These are phyloP conservation scores for Phaseolus coccineus DNA, from an alignment of 331 rosid genomes.

Conservation along the genomic window DNA sequence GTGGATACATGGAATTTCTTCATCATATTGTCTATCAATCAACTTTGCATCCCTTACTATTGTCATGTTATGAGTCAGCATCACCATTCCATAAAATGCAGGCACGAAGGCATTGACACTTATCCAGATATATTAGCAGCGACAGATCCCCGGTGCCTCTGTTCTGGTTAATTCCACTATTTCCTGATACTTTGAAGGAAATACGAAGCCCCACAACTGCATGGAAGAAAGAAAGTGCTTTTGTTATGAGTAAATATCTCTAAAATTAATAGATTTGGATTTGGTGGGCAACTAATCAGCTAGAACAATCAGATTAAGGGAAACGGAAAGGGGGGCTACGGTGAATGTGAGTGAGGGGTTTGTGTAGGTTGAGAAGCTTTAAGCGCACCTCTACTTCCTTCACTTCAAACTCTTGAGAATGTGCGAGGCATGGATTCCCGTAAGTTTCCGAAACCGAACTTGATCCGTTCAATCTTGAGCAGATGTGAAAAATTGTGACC, in stretches of 20 bases:
- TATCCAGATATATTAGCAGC: conserved; percentile 59
- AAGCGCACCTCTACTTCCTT: conserved; percentile 87
- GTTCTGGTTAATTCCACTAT: conserved; percentile 69
- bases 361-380: conserved; percentile 1
- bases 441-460: conserved; percentile 89
- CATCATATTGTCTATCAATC: conserved; percentile 29
- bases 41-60: conserved; percentile 33
- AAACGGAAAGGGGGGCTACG: not conserved
- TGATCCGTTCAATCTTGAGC: conserved; percentile 81
- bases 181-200: conserved; percentile 82
- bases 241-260: conserved; percentile 14
- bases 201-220: conserved; percentile 97
- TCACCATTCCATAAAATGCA: conserved; percentile 35
- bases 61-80: conserved; percentile 17
- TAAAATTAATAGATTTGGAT: not conserved
- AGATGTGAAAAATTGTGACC: conserved; percentile 11
- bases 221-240: conserved; percentile 38
- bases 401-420: conserved; percentile 81
- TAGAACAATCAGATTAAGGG: not conserved
- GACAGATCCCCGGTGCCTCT: conserved; percentile 85
- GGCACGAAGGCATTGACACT: conserved; percentile 31
- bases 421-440: conserved; percentile 90
- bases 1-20: conserved; percentile 7
- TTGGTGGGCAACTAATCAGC: conserved; percentile 13
- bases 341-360: not conserved